Percentiles rank a stretch among this genome's conserved stretches.
Evolutionary conservation across 2,329 filamentous ascomycete species (phyloP).

Genomic region (Fusarium pseudograminearum): DNA sequence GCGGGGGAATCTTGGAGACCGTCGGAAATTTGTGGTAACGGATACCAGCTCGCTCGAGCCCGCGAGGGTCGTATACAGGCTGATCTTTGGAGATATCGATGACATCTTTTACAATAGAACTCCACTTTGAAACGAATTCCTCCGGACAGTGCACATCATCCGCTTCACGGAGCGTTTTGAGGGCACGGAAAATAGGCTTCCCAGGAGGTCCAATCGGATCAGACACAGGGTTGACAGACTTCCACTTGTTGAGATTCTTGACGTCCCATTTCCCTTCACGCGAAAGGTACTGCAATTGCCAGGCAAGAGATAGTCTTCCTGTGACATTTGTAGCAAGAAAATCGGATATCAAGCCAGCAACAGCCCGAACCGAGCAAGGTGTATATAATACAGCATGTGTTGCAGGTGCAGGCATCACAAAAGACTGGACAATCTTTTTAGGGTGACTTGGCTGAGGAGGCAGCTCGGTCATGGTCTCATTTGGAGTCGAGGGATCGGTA

Average conservation of each 20-base stretch:
- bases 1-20: conserved; percentile 89
- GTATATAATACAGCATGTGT: conserved; percentile 88
- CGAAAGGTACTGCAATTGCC: conserved; percentile 91
- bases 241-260: conserved; percentile 95
- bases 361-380: conserved; percentile 77
- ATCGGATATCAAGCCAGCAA: conserved; percentile 84
- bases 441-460: conserved; percentile 64
- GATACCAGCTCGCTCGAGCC: conserved; percentile 74
- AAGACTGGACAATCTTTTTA: conserved; percentile 71
- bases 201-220: conserved; percentile 71
- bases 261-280: conserved; percentile 97
- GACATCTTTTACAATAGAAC: conserved; percentile 75
- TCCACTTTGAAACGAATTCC: conserved; percentile 77
- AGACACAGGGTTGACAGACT: conserved; percentile 81
- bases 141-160: conserved; percentile 84
- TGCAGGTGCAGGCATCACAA: conserved; percentile 79
- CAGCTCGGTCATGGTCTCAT: conserved; percentile 57
- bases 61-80: conserved; percentile 86
- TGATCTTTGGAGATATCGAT: conserved; percentile 93
- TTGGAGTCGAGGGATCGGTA: conserved; percentile 61
- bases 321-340: conserved; percentile 84
- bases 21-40: conserved; percentile 90
- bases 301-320: conserved; percentile 81
- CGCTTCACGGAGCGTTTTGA: conserved; percentile 93
- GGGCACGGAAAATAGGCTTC: conserved; percentile 79